These are phyloP conservation scores for Ophiostoma ips DNA, from an alignment of 2,329 filamentous ascomycete genomes.

Conservation along the genomic window DNA sequence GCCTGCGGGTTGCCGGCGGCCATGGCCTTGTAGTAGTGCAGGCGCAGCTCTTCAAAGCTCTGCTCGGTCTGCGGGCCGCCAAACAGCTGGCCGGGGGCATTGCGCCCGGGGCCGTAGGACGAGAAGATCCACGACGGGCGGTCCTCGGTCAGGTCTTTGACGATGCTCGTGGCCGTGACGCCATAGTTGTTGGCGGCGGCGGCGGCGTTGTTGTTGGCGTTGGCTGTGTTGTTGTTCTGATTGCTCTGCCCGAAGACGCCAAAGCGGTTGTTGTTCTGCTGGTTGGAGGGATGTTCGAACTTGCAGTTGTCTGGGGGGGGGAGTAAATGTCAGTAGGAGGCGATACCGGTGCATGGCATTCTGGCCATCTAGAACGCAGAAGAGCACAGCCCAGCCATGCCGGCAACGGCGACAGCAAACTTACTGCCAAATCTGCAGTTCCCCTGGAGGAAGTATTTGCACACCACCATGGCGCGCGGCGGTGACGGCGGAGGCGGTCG, in stretches of 20 bases:
- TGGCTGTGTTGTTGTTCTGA: not conserved
- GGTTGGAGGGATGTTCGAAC: constrained; percentile 35
- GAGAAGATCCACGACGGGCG: constrained; percentile 77
- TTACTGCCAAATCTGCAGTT: constrained; percentile 38
- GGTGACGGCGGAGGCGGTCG: not conserved
- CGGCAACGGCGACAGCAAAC: constrained; percentile 15
- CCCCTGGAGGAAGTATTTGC: constrained; percentile 36
- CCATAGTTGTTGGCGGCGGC: constrained; percentile 26
- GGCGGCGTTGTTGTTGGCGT: not conserved
- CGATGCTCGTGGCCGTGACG: constrained; percentile 45
- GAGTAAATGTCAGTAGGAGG: not conserved
- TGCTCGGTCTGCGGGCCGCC: constrained; percentile 67
- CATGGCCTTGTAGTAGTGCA: constrained; percentile 52
- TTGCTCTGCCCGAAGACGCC: constrained; percentile 21
- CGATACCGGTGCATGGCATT: no score
- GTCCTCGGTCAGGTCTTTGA: constrained; percentile 53
- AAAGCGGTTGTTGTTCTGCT: constrained; percentile 43
- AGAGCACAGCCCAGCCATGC: not conserved
- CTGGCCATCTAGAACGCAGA: not conserved
- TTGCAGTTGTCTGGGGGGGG: constrained; percentile 35
- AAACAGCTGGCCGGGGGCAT: constrained; percentile 71
- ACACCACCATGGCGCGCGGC: constrained; percentile 20
- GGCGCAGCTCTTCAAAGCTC: constrained; percentile 74
- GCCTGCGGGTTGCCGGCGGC: constrained; percentile 45
- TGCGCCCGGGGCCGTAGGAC: constrained; percentile 63